Conservation (phyloP, 768 basidiomycete genomes). For the Lactarius sanguifluus region DNA sequence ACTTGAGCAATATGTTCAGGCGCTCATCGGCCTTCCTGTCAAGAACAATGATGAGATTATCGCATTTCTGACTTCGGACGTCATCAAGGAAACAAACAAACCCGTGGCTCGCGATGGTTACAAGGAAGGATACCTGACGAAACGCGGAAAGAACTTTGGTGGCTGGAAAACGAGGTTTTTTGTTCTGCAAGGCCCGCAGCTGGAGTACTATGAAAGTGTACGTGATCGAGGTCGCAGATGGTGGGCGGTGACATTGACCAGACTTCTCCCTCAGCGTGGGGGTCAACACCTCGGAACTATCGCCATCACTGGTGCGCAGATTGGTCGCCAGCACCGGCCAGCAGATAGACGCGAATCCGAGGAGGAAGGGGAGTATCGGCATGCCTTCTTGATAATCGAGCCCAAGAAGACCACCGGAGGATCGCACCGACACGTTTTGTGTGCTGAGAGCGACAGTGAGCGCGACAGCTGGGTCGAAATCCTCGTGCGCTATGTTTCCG, state of each 20-base stretch:
- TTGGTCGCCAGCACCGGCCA: slow-evolving; percentile 86
- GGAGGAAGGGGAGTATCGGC: slow-evolving; percentile 92
- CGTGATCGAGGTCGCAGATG: slow-evolving; percentile 39
- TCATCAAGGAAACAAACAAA: slow-evolving; percentile 72
- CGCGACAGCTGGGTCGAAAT: slow-evolving; percentile 94
- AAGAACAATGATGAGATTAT: slow-evolving; percentile 90
- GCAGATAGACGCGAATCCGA: slow-evolving; percentile 53
- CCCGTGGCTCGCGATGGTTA: slow-evolving; percentile 79
- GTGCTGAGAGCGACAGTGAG: slow-evolving; percentile 93
- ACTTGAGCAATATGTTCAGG: slow-evolving; percentile 85
- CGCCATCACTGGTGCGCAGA: slow-evolving; percentile 86
- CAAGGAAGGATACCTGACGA: slow-evolving; percentile 95
- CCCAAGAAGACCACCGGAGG: slow-evolving; percentile 71
- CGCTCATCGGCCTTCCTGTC: slow-evolving; percentile 74
- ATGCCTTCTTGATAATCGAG: slow-evolving; percentile 97
- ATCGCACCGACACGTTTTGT: slow-evolving; percentile 84
- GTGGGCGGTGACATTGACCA: slow-evolving; percentile 10
- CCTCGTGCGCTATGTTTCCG: slow-evolving; percentile 84
- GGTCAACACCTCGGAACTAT: slow-evolving; percentile 92
- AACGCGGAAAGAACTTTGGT: slow-evolving; percentile 96
- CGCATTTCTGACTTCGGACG: slow-evolving; percentile 88
- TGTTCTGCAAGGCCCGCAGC: slow-evolving; percentile 82
- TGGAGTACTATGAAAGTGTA: slow-evolving; percentile 96
- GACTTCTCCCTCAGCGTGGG: slow-evolving; percentile 58
- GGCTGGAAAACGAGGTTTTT: slow-evolving; percentile 98